phyloP scores from a whole-genome alignment of 768 basidiomycete genomes.

The Tulasnella sp. region DNA sequence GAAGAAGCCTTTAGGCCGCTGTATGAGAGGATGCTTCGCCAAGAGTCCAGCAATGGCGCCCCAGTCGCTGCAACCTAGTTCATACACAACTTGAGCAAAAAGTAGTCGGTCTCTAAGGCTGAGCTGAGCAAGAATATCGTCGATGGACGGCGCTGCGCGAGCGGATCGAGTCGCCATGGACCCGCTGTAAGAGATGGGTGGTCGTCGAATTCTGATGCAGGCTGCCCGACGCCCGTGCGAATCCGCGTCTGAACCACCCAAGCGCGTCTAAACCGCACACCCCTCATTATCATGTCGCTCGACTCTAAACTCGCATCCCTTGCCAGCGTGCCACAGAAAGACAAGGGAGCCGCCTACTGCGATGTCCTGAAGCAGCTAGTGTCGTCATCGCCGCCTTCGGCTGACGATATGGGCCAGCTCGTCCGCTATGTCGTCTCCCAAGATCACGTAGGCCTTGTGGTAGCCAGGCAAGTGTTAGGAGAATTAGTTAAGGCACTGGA shows the following conservation, averaged over 20 bases:
- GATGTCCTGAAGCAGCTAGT: slow-evolving; percentile 64
- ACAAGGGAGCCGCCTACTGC: slow-evolving; percentile 73
- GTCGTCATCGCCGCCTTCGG: slow-evolving; percentile 46
- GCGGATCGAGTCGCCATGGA: not conserved
- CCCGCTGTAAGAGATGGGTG: not conserved
- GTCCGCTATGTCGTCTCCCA: slow-evolving; percentile 80
- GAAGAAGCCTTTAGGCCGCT: slow-evolving; percentile 61
- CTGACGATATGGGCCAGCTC: slow-evolving; percentile 60
- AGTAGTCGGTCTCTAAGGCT: slow-evolving; percentile 65
- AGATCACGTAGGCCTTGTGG: slow-evolving; percentile 76
- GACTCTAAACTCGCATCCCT: slow-evolving; percentile 55
- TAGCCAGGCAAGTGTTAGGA: slow-evolving; percentile 80
- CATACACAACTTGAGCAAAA: slow-evolving; percentile 81
- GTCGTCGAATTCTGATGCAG: slow-evolving; percentile 1
- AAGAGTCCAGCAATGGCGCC: slow-evolving; percentile 59
- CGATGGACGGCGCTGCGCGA: not conserved
- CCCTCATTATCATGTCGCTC: slow-evolving; percentile 24
- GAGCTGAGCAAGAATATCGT: slow-evolving; percentile 12
- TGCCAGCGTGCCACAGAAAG: slow-evolving; percentile 67
- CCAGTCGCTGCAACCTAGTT: slow-evolving; percentile 69
- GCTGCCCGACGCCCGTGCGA: slow-evolving; percentile 12
- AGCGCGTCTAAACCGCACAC: slow-evolving; percentile 7
- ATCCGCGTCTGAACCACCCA: slow-evolving; percentile 16
- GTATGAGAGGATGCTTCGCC: slow-evolving; percentile 63
- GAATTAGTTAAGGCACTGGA: slow-evolving; percentile 72